phyloP scores from a whole-genome alignment of 495 filamentous ascomycete species.

The Lasiosphaeriaceae sp. region DNA sequence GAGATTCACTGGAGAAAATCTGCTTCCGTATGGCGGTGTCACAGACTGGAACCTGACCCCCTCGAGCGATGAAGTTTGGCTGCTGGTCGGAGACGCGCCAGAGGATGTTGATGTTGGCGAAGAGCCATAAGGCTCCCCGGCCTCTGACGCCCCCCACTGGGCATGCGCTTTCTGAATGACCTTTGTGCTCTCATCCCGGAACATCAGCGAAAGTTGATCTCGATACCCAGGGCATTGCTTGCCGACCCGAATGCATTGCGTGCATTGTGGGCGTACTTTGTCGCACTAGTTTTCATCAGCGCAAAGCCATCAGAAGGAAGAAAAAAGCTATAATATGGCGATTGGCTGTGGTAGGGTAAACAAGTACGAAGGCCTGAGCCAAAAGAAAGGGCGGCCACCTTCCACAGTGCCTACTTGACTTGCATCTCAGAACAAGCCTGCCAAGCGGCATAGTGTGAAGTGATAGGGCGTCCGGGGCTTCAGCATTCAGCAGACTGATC shows the following conservation, averaged over 20 bases:
- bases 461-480: too few species aligned
- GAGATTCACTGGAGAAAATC: neutral
- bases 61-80: conserved; percentile 2
- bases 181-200: conserved; percentile 67
- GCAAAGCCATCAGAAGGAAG: neutral
- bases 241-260: conserved; percentile 56
- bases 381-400: too few species aligned
- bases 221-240: conserved; percentile 66
- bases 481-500: too few species aligned
- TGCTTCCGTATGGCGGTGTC: conserved; percentile 5
- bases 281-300: conserved; percentile 53
- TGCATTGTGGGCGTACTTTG: conserved; percentile 59
- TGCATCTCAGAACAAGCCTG: too few species aligned
- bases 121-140: conserved; percentile 23
- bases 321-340: too few species aligned
- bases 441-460: too few species aligned
- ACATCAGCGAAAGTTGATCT: conserved; percentile 64
- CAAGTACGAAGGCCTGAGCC: too few species aligned
- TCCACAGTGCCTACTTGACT: too few species aligned
- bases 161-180: conserved; percentile 62
- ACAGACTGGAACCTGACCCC: conserved; percentile 7
- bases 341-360: neutral
- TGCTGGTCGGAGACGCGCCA: conserved; percentile 3
- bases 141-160: conserved; percentile 39
- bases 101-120: conserved; percentile 22